These are phyloP conservation scores for Pseudogymnoascus sp. DNA, from an alignment of 2,329 filamentous ascomycete genomes.

Conservation along the genomic window DNA sequence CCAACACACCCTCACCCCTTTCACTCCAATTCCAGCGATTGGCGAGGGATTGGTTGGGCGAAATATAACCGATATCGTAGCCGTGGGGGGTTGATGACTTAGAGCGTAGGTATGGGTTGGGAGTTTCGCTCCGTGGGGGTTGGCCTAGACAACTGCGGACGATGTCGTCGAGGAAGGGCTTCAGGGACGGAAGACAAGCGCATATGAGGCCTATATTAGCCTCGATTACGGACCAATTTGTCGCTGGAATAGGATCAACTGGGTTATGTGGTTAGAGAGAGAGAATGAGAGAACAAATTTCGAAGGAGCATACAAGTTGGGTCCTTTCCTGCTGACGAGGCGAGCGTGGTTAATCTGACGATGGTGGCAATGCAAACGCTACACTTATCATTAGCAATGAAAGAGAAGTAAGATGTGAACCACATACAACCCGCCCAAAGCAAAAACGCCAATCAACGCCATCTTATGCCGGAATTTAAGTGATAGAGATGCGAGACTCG, in stretches of 20 bases:
- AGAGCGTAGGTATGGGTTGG: not conserved
- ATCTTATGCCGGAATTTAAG: conserved; percentile 37
- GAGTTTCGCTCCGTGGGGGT: not conserved
- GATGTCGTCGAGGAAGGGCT: not conserved
- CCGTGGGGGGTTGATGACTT: not conserved
- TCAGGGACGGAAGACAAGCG: conserved; percentile 29
- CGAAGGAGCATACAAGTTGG: not conserved
- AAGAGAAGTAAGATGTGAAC: not conserved
- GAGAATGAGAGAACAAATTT: not conserved
- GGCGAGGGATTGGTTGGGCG: not conserved
- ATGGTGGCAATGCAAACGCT: conserved; percentile 16
- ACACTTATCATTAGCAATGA: not conserved
- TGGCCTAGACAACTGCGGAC: not conserved
- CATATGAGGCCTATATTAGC: conserved; percentile 31
- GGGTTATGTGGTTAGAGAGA: conserved; percentile 2
- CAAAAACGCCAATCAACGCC: conserved; percentile 37
- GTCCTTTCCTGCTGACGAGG: not conserved
- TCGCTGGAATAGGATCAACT: conserved; percentile 25
- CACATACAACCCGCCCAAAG: conserved; percentile 36
- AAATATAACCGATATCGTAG: not conserved
- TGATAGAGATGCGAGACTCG: conserved; percentile 30
- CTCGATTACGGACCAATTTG: conserved; percentile 34
- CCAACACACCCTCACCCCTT: not conserved
- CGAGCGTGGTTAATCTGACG: conserved; percentile 13
- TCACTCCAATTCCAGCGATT: not conserved